Base-by-base conservation (phyloP, 441 rosid species). In the Erodium chrysanthum region DNA sequence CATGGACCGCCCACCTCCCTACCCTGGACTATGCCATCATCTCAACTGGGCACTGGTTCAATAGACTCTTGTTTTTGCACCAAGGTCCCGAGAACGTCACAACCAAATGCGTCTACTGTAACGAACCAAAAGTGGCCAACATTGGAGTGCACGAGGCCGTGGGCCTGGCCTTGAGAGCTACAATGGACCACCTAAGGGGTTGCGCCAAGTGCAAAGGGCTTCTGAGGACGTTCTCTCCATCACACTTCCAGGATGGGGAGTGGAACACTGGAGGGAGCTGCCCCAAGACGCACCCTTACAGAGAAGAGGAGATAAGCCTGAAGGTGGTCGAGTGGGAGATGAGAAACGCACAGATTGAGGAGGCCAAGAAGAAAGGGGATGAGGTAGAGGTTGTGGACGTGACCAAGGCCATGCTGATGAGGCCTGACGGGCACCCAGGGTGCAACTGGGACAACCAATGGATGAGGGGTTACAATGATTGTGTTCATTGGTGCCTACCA, bases 401-500 rank as follows among this genome's bases (percentile, higher is more conserved):
- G 15, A 89, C 92, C 0, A 78, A 44, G 70, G 88, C 87, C 0
- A 89, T 86, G 98, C 11, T 80, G 46, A 82, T 91, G 90, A 84
- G 93, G 74, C 88, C 93, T 0, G 96, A 93, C 62, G 97, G 94
- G 3, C 97, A 91, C 42, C 97, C 97, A 0, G 82, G 85, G 20
- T 74, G 69, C 27, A 66, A 73, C 58, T 88, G 91, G 96, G 92
- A 83, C 0, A 88, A 94, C 54, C 73, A 81, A 67, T 79, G 84
- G 91, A 83, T 81, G 86, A 86, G 71, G 48, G 98, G 95, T 2
- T 89, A 72, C 21, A 91, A 83, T 15, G 96, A 89, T 66, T 91
- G 96, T 64, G 86, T 85, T 14, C 96, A 89, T 62, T 88, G 97
- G 97, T 93, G 98, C 82, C 70, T 93, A 77, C 98, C 97, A 0